phyloP scores from a whole-genome alignment of 2,329 filamentous ascomycete species.

The Trichoderma endophyticum region DNA sequence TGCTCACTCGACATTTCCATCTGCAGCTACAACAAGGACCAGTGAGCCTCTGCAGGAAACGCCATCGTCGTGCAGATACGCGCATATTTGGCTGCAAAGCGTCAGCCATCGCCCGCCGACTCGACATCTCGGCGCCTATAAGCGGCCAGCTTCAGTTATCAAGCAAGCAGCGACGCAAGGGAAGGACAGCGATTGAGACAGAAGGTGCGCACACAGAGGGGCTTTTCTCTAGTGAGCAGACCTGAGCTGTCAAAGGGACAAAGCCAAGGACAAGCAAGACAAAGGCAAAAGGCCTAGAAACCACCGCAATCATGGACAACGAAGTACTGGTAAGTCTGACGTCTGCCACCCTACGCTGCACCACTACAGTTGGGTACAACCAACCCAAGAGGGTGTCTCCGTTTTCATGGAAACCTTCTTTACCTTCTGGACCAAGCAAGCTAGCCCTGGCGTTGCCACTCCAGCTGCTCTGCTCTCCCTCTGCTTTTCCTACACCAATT shows the following conservation, averaged over 20 bases:
- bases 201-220: not conserved
- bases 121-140: not conserved
- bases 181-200: not conserved
- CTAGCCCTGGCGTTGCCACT: slow-evolving; percentile 12
- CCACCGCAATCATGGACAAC: slow-evolving; percentile 23
- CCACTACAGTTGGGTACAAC: not conserved
- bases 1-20: not conserved
- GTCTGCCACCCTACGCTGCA: not conserved
- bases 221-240: not conserved
- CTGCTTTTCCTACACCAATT: not conserved
- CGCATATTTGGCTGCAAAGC: slow-evolving; percentile 9
- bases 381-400: not conserved
- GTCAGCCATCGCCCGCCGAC: not conserved
- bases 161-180: not conserved
- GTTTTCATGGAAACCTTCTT: slow-evolving; percentile 1
- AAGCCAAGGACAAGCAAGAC: not conserved
- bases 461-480: not conserved
- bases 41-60: not conserved
- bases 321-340: slow-evolving; percentile 20
- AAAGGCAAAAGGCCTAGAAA: not conserved
- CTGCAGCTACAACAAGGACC: slow-evolving; percentile 10
- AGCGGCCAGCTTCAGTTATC: not conserved
- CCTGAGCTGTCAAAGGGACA: not conserved
- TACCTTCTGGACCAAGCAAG: not conserved
- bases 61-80: not conserved